These are phyloP conservation scores for Stephania yunnanensis DNA, from an alignment of 164 flowering plant genomes.

Conservation along the genomic window DNA sequence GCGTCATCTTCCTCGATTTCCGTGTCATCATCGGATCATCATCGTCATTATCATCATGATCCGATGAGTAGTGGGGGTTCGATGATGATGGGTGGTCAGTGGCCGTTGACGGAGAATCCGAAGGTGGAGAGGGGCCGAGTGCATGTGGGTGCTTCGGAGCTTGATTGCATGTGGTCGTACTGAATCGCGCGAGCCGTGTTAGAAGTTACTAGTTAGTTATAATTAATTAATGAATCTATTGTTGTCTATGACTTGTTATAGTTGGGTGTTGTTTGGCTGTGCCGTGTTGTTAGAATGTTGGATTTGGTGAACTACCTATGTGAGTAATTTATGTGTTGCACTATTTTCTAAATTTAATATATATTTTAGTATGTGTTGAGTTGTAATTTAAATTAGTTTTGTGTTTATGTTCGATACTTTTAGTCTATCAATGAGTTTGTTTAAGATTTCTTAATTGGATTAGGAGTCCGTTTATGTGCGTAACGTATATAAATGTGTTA, in stretches of 20 bases:
- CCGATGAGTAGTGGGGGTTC: constrained; percentile 9
- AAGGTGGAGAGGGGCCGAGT: constrained; percentile 19
- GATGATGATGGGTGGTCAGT: constrained; percentile 11
- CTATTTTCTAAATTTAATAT: too few species aligned
- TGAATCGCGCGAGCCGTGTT: constrained; percentile 3
- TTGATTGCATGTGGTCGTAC: constrained; percentile 79
- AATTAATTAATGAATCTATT: background rate
- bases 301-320: too few species aligned
- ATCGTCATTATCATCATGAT: background rate
- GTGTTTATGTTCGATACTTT: too few species aligned
- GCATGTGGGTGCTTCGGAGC: constrained; percentile 41
- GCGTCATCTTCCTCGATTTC: background rate
- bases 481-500: too few species aligned
- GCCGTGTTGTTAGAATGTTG: background rate
- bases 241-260: background rate
- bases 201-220: background rate
- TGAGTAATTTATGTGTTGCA: too few species aligned
- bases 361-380: too few species aligned
- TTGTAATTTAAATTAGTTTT: too few species aligned
- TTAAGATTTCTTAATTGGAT: too few species aligned
- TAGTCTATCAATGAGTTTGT: too few species aligned
- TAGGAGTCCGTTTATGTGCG: too few species aligned
- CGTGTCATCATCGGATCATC: background rate
- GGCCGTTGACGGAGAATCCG: constrained; percentile 27
- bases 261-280: background rate